Base-by-base conservation (phyloP, 2,329 filamentous ascomycete genomes). In the Sarocladiaceae sp. region DNA sequence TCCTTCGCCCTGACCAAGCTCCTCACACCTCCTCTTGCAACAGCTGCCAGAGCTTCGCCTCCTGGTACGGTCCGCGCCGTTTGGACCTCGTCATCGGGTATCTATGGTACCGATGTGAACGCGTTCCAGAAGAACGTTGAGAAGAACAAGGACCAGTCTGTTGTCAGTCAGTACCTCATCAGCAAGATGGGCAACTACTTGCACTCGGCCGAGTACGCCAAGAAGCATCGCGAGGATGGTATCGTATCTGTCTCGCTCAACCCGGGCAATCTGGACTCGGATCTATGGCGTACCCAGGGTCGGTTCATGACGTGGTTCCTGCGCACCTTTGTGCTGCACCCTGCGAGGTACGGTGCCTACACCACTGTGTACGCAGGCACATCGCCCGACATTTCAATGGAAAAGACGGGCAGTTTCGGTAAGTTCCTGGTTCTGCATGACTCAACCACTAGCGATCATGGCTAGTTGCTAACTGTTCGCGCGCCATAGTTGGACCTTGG, bases 211-310 rank as follows among this genome's bases (percentile, higher is more conserved):
- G 61, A 65, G 51, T 54, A 57, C 42, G 55, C 63, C 29, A 33
- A 47, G 3, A 49, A 60, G 31, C 21, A 61, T 49, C 48, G 44
- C 16, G 32, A n/a, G 0, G 52, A 60, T 16, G 61, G 60, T 10
- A 48, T 66, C 0, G 31, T 65, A 2, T 56, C 55, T 18, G 47
- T 61, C 3, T 48, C 64, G 0, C 45, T 67, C 21, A 68, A 70
- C 48, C 66, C 67, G 0, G 67, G 67, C 4, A 66, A 66, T 45
- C 56, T 68, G 1, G 48, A 60, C 27, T 62, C 64, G 0, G 63
- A 67, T 6, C 52, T 69, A n/a, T 58, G 52, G 48, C 61, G 64
- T 10, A 51, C 51, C 1, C 53, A 57, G 43, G 51, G 52, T 2
- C 29, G 52, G 1, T 11, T 54, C 1, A 9, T 53, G 0, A 48